These are phyloP conservation scores for Exsudoporus frostii DNA, from an alignment of 768 basidiomycete genomes.

Conservation along the genomic window DNA sequence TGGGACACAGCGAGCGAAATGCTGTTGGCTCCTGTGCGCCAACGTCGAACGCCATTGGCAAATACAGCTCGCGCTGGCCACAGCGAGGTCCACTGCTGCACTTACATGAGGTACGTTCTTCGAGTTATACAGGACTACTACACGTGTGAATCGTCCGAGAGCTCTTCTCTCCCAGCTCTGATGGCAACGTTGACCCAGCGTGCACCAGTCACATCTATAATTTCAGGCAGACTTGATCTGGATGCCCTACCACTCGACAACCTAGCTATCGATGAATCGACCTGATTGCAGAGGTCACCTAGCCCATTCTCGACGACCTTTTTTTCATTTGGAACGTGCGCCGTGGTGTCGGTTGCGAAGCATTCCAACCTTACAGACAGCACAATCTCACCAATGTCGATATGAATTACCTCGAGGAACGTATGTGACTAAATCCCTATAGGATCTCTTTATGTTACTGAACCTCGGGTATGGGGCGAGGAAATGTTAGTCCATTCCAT, in stretches of 20 bases:
- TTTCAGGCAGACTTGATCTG: background rate
- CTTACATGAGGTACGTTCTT: background rate
- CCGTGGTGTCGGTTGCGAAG: too few species aligned
- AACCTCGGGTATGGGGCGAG: background rate
- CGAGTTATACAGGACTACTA: background rate
- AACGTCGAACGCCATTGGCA: background rate
- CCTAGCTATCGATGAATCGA: background rate
- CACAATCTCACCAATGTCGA: background rate
- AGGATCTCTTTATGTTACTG: background rate
- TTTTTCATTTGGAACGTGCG: background rate
- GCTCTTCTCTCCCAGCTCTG: background rate
- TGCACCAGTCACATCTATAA: background rate
- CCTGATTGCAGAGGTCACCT: background rate
- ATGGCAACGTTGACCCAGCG: background rate
- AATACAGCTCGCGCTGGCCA: constrained; percentile 3
- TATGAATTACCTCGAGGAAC: background rate
- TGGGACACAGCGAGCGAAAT: constrained; percentile 6
- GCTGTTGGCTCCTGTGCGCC: constrained; percentile 20
- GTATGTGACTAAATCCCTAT: too few species aligned
- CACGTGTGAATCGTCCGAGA: background rate
- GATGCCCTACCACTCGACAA: background rate
- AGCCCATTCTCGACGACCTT: too few species aligned
- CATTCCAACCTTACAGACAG: too few species aligned
- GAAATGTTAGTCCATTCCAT: too few species aligned
- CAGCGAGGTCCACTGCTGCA: background rate